Evolutionary conservation across 2,329 filamentous ascomycete species (phyloP).

Genomic region (Colletotrichum limetticola): DNA sequence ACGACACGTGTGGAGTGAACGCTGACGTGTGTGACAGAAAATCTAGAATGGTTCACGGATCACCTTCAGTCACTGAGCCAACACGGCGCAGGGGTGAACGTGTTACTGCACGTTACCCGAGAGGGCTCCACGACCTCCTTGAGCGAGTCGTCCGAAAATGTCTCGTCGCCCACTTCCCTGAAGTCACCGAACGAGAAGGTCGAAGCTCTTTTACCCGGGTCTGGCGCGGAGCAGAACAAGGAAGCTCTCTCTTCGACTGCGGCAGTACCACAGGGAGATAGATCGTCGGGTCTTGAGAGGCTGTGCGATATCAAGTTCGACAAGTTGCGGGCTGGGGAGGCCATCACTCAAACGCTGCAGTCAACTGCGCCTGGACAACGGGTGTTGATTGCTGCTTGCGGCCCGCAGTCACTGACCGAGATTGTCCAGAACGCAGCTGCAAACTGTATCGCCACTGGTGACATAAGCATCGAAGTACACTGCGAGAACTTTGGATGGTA

Average conservation of each 20-base stretch:
- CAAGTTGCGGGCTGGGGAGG: neutral
- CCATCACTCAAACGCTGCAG: neutral
- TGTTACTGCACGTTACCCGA: constrained; percentile 12
- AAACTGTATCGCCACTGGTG: neutral
- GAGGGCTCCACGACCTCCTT: neutral
- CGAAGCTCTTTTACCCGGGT: neutral
- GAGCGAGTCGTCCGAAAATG: neutral
- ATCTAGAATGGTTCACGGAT: constrained; percentile 10
- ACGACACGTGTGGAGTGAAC: neutral
- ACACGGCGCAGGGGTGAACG: constrained; percentile 1
- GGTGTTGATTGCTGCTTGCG: neutral
- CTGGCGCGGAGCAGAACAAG: neutral
- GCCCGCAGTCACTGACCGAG: neutral
- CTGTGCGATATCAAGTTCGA: neutral
- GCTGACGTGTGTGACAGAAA: neutral
- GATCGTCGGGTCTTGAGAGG: neutral
- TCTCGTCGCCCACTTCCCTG: neutral
- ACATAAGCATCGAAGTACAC: neutral
- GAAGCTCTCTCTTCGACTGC: neutral
- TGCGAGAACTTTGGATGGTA: neutral
- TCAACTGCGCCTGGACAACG: neutral
- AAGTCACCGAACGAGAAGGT: neutral
- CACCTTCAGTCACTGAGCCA: constrained; percentile 3
- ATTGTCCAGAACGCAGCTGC: neutral
- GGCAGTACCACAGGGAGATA: neutral